Percentiles rank a stretch among this genome's conserved stretches.
These are phyloP conservation scores for Leccinum incarnatum DNA, from an alignment of 768 basidiomycete genomes.

Conservation along the genomic window DNA sequence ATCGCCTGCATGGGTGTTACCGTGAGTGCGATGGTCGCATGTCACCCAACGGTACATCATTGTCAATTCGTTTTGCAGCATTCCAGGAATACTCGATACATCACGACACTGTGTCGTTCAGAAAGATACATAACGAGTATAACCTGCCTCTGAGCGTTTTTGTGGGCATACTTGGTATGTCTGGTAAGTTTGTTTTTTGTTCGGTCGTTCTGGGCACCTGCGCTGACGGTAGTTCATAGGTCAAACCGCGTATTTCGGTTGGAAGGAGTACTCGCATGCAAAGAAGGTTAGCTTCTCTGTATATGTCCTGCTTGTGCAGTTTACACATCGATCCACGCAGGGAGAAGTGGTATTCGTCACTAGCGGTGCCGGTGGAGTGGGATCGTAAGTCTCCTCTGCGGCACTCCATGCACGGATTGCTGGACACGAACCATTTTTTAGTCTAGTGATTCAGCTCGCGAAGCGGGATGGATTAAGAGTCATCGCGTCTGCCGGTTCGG, in stretches of 20 bases:
- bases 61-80: slow-evolving; percentile 28
- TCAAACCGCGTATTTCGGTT: slow-evolving; percentile 15
- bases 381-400: slow-evolving; percentile 43
- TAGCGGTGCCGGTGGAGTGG: slow-evolving; percentile 50
- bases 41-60: not conserved
- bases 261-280: slow-evolving; percentile 17
- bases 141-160: slow-evolving; percentile 30
- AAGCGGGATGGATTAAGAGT: slow-evolving; percentile 58
- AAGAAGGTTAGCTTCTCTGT: not conserved
- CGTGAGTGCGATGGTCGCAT: slow-evolving; percentile 14
- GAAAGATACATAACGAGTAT: slow-evolving; percentile 25
- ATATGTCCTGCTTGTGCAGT: not conserved
- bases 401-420: not conserved
- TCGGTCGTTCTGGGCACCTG: slow-evolving; percentile 6
- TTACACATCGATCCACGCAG: slow-evolving; percentile 14
- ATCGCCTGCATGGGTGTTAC: slow-evolving; percentile 25
- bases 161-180: slow-evolving; percentile 30
- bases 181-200: slow-evolving; percentile 2
- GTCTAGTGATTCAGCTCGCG: slow-evolving; percentile 50
- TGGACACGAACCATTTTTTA: slow-evolving; percentile 10
- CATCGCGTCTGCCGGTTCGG: slow-evolving; percentile 67
- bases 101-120: not conserved
- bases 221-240: slow-evolving; percentile 10
- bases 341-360: slow-evolving; percentile 52
- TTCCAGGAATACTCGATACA: slow-evolving; percentile 19